Percentiles rank a stretch among this genome's conserved stretches.
Evolutionary conservation across 768 basidiomycete species (phyloP).

Genomic region (Rossbeevera mucosa): DNA sequence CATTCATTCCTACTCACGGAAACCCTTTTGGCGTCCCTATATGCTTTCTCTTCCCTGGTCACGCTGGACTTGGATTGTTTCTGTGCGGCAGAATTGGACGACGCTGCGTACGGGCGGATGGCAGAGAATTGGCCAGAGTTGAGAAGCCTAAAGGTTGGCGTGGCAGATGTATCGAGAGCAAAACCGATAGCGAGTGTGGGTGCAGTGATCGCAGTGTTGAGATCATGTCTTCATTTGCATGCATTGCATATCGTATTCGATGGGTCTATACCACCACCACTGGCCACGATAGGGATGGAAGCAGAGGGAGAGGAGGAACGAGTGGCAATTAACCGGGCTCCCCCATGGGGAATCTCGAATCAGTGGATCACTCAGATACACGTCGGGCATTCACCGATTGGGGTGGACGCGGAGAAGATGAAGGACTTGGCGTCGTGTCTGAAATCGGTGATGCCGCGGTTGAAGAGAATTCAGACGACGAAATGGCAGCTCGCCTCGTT

Average conservation of each 20-base stretch:
- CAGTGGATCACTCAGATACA: conserved; percentile 6
- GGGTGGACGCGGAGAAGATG: background rate
- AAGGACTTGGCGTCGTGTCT: conserved; percentile 8
- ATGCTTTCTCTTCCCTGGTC: conserved; percentile 5
- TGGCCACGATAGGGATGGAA: background rate
- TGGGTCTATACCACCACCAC: conserved; percentile 7
- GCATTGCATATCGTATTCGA: conserved; percentile 16
- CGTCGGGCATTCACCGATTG: conserved; percentile 14
- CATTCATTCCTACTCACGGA: conserved; percentile 4
- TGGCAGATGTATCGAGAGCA: background rate
- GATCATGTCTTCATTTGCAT: conserved; percentile 7
- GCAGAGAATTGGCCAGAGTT: conserved; percentile 11
- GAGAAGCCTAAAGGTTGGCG: conserved; percentile 11
- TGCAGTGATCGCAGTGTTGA: conserved; percentile 13
- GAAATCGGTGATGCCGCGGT: conserved; percentile 8
- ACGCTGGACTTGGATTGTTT: conserved; percentile 13
- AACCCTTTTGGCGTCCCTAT: conserved; percentile 2
- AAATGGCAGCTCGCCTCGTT: background rate
- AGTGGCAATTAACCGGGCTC: background rate
- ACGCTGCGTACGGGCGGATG: conserved; percentile 6
- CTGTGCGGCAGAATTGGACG: conserved; percentile 6
- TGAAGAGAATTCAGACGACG: background rate
- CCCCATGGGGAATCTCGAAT: conserved; percentile 6
- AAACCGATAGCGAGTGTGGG: conserved; percentile 10
- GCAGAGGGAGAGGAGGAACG: background rate